A percentile compares a stretch with the other conserved stretches of the same genome.
Conservation (phyloP, 2,329 filamentous ascomycete species). For the Penicillium sp. region DNA sequence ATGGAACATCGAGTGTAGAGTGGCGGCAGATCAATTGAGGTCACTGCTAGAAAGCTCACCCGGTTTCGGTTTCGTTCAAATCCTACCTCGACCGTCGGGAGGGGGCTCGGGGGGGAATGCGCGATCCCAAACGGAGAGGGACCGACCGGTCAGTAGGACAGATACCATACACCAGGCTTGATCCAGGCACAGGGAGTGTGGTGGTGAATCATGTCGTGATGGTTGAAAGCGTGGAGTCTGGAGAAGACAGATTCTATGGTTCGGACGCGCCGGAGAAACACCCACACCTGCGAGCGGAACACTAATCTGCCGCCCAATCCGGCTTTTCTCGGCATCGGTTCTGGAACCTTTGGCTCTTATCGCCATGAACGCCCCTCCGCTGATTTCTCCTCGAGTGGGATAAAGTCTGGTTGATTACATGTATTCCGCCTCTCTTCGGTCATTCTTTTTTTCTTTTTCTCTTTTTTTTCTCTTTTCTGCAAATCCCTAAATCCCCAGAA, state of each 20-base stretch:
- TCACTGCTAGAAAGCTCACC: slow-evolving; percentile 5
- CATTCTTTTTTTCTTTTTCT: too few species aligned
- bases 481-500: too few species aligned
- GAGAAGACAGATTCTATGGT: slow-evolving; percentile 24
- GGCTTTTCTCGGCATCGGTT: slow-evolving; percentile 11
- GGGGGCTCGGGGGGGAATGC: slow-evolving; percentile 5
- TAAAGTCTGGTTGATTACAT: too few species aligned
- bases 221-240: slow-evolving; percentile 12
- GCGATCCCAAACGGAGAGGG: neutral
- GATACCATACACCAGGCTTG: slow-evolving; percentile 10
- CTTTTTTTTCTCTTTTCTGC: too few species aligned
- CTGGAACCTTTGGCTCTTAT: neutral
- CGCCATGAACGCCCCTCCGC: too few species aligned
- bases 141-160: slow-evolving; percentile 1
- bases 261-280: slow-evolving; percentile 25
- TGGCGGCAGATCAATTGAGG: slow-evolving; percentile 7
- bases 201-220: slow-evolving; percentile 13
- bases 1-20: slow-evolving; percentile 20
- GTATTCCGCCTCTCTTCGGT: too few species aligned
- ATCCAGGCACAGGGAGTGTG: slow-evolving; percentile 2
- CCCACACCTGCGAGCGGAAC: slow-evolving; percentile 17
- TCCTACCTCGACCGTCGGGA: too few species aligned
- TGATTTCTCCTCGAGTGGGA: too few species aligned
- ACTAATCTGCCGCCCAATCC: slow-evolving; percentile 13
- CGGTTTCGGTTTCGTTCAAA: slow-evolving; percentile 12